Evolutionary conservation across 805 yeast genomes (phyloP), one percentile per base, ranked within the genome.

Genomic region (Yarrowia osloensis): DNA sequence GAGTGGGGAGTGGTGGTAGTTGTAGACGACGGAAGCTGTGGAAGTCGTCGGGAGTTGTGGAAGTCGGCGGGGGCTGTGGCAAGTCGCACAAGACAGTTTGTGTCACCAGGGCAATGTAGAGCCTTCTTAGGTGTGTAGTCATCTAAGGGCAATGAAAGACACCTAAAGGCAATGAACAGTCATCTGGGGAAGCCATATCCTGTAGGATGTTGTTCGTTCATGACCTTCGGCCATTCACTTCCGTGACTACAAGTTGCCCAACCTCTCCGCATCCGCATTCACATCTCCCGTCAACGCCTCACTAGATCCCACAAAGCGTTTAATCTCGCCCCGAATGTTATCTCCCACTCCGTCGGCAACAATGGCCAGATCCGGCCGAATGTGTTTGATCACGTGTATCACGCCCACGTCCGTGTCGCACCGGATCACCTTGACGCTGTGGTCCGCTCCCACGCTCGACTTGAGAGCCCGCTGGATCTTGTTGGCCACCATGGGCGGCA

Each of bases 311-410:
- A 69, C 69, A 55, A 71, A 71, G 26, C 61, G 47, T 7, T 63
- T 59, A 33, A 71, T 52, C 15, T 49, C 67, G 15, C 47, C 66
- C 24, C 57, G 67, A 15, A 29, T 63, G 3, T 42, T 67, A 5
- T 67, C 70, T 1, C 66, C 67, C 21, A 67, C 67, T 29, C 70
- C 73, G 9, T 52, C 33, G 13, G 73, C 71, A 12, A 73, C 61
- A 6, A 72, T 68, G 42, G 71, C 73, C 47, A 67, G 57, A 21
- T 80, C 78, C 37, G 83, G 78, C 24, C 76, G 74, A 28, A 86
- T 65, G 67, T 85, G 88, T 69, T 84, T 85, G 24, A 85, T 77
- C n/a, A 86, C 78, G 40, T 86, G 85, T 77, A 84, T 81, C 13
- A 85, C 73, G 2, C 89, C 87, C 13, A 74, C 76, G 66, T 77